phyloP scores from a whole-genome alignment of 371 early-diverging fungal genomes.

The Mortierella sp. region DNA sequence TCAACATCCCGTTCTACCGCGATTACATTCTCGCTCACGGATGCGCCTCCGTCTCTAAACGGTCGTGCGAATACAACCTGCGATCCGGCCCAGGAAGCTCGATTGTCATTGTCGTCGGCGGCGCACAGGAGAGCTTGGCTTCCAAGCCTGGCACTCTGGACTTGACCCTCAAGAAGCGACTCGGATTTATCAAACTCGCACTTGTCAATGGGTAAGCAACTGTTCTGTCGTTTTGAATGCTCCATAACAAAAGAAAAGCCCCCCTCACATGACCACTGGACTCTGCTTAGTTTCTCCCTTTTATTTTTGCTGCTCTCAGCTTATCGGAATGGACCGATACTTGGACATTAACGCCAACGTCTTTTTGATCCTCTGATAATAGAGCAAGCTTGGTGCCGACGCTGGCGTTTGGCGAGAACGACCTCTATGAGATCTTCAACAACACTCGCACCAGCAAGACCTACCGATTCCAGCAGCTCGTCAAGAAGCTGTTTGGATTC shows the following conservation, averaged over 20 bases:
- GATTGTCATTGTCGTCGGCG: constrained; percentile 84
- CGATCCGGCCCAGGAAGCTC: constrained; percentile 83
- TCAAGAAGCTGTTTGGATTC: constrained; percentile 75
- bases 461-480: constrained; percentile 68
- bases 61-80: constrained; percentile 81
- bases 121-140: constrained; percentile 81
- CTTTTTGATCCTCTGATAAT: background rate
- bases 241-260: background rate
- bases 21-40: constrained; percentile 81
- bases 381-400: constrained; percentile 80
- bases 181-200: constrained; percentile 89
- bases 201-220: constrained; percentile 71
- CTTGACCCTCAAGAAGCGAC: constrained; percentile 77
- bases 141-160: constrained; percentile 76
- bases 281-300: background rate
- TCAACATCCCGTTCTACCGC: constrained; percentile 81
- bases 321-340: background rate
- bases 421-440: constrained; percentile 77
- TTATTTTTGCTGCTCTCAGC: constrained; percentile 1
- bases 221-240: background rate
- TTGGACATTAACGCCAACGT: background rate
- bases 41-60: constrained; percentile 81
- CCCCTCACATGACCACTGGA: background rate
- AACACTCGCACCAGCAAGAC: constrained; percentile 65
- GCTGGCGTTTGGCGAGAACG: constrained; percentile 89